A percentile compares a stretch with the other conserved stretches of the same genome.
Evolutionary conservation across 2,329 filamentous ascomycete genomes (phyloP).

Genomic region (Colletotrichum sp.): DNA sequence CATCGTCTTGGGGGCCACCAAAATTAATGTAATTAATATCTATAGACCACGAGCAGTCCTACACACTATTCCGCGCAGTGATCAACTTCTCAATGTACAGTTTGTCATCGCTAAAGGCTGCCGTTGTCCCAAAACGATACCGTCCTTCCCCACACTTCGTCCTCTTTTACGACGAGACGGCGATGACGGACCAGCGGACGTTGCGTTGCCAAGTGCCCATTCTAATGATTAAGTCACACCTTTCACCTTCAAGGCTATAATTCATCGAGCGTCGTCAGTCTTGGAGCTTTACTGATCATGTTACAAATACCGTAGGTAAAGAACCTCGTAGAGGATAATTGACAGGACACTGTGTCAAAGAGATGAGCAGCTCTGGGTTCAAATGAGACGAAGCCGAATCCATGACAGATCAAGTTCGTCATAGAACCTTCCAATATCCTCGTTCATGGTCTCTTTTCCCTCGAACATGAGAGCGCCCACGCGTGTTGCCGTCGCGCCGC

Average conservation of each 20-base stretch:
- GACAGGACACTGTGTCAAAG: not conserved
- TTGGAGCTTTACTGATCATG: not conserved
- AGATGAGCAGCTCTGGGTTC: not conserved
- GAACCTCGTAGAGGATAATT: not conserved
- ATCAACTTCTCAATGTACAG: not conserved
- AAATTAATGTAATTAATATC: not conserved
- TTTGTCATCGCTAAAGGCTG: not conserved
- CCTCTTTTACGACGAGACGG: not conserved
- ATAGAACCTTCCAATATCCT: not conserved
- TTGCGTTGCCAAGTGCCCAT: not conserved
- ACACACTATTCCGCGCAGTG: fast-evolving
- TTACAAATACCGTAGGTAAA: not conserved
- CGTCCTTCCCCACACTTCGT: not conserved
- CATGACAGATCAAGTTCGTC: not conserved
- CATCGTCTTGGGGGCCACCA: not conserved
- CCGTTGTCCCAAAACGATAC: not conserved
- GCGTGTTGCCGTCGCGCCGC: not conserved
- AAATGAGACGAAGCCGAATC: not conserved
- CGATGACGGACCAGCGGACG: not conserved
- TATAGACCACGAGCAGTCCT: not conserved
- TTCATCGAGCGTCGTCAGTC: not conserved
- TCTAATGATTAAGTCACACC: fast-evolving
- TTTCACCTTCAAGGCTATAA: not conserved
- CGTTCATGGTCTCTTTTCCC: not conserved
- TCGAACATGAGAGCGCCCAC: not conserved